Base-by-base conservation (phyloP, 2,329 filamentous ascomycete species). In the Botrytis pseudocinerea region DNA sequence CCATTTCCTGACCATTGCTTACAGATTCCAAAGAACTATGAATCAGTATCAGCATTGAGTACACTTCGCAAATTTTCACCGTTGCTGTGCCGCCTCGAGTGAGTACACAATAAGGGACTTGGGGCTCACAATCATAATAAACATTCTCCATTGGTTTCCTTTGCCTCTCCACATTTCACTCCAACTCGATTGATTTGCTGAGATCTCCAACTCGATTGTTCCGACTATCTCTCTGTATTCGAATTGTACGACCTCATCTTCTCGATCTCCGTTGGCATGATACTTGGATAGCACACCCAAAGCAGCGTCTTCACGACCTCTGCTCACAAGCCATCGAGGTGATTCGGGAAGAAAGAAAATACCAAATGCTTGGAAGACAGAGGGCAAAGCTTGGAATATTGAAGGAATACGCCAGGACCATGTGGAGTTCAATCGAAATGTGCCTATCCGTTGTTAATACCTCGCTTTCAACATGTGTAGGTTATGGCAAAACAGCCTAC, bases 301-400 rank as follows among this genome's bases (percentile, higher is more conserved):
- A 0, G 87, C 87, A 69, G 88, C 83, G 12, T 88, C 85, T 20
- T 84, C 81, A 40, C 85, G 84, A 73, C 85, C 84, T 72, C 87
- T 84, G 69, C 84, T 84, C 70, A 88, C 87, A 38, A 90, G 83
- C 88, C 88, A 90, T 64, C 89, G 82, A 0, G 89, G 89, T 2
- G 86, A 88, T 76, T 91, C 88, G 0, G 89, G 88, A 1, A 90
- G 81, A 75, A 88, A 83, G 71, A 84, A 87, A 7, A 85, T 82
- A 54, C 83, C 83, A 16, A 84, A n/a, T 5, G 84, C 79, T 59
- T 76, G 74, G n/a, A 74, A 40, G n/a, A 75, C 10, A 9, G 75
- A 73, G 28, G 74, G 73, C 18, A 76, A 63, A 35, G 70, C 74
- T 68, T 76, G 75, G n/a, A 73, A 73, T 7, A 72, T 62, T 10